Percentiles rank a stretch among this genome's conserved stretches.
These are phyloP conservation scores for Rauvolfia tetraphylla DNA, from an alignment of 257 asterid species.

Conservation along the genomic window DNA sequence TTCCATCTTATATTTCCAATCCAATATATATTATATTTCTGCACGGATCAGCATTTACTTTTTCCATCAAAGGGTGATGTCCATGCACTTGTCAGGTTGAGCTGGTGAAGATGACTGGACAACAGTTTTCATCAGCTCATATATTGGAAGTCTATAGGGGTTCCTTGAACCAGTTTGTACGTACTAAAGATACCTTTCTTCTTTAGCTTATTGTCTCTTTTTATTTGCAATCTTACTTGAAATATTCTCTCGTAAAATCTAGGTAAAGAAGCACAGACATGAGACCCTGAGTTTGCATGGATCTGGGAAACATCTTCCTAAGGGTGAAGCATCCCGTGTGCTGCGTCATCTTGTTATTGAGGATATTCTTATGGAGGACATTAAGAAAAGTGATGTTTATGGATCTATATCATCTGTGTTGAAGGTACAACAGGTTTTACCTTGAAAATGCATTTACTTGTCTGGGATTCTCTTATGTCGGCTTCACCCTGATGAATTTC, in stretches of 20 bases:
- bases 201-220: conserved; percentile 9
- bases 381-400: conserved; percentile 73
- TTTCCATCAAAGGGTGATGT: neutral
- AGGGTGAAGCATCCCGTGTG: conserved; percentile 91
- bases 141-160: conserved; percentile 96
- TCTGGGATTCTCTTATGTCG: conserved; percentile 3
- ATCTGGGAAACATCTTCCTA: conserved; percentile 85
- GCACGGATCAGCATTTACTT: neutral
- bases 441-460: neutral
- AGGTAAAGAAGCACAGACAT: conserved; percentile 95
- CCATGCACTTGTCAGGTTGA: conserved; percentile 53
- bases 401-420: conserved; percentile 84
- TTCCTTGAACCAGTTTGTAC: conserved; percentile 88
- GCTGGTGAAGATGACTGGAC: conserved; percentile 74
- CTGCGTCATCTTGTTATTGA: conserved; percentile 84
- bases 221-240: conserved; percentile 26
- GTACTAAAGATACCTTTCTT: conserved; percentile 28
- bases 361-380: conserved; percentile 82
- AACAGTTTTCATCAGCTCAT: conserved; percentile 78
- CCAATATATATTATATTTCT: neutral
- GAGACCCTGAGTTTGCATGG: conserved; percentile 81
- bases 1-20: neutral
- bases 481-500: conserved; percentile 7
- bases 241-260: conserved; percentile 22
- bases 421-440: conserved; percentile 46